Conservation (phyloP, 2,329 filamentous ascomycete species). For the Ramularia collo-cygni region DNA sequence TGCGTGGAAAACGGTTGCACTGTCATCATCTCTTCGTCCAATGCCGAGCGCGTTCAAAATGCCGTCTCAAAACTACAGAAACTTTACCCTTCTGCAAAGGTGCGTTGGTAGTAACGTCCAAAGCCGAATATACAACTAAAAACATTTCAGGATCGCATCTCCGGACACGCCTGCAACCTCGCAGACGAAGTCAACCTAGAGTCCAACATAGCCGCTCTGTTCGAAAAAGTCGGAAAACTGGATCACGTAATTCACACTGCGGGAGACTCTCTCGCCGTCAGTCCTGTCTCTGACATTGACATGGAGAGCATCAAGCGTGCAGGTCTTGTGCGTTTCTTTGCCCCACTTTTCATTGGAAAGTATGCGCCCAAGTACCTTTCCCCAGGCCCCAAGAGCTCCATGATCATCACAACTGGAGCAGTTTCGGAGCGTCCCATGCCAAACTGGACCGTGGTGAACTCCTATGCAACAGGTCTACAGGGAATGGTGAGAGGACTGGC, state of each 20-base stretch:
- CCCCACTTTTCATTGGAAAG: slow-evolving; percentile 48
- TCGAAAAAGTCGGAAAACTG: slow-evolving; percentile 35
- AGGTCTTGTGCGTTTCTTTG: slow-evolving; percentile 46
- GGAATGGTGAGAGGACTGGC: slow-evolving; percentile 52
- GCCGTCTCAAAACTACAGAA: slow-evolving; percentile 41
- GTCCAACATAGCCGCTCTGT: slow-evolving; percentile 40
- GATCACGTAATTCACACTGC: slow-evolving; percentile 56
- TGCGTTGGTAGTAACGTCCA: too few species aligned
- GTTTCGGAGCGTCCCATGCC: slow-evolving; percentile 46
- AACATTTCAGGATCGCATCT: slow-evolving; percentile 25
- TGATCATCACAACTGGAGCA: slow-evolving; percentile 52
- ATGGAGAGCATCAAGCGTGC: slow-evolving; percentile 36
- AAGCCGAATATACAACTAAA: too few species aligned
- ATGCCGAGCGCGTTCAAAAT: slow-evolving; percentile 40
- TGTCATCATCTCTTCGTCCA: slow-evolving; percentile 57
- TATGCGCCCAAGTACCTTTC: slow-evolving; percentile 41
- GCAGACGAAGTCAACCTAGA: slow-evolving; percentile 41
- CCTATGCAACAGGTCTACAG: slow-evolving; percentile 46
- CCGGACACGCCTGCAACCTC: slow-evolving; percentile 45
- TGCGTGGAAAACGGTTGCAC: slow-evolving; percentile 48
- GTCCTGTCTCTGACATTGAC: slow-evolving; percentile 37
- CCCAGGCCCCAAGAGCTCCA: slow-evolving; percentile 37
- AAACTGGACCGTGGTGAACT: slow-evolving; percentile 45
- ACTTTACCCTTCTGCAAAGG: slow-evolving; percentile 37
- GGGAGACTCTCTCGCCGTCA: slow-evolving; percentile 40